Evolutionary conservation across 176 grass and related monocot genomes (phyloP).

Genomic region (Themeda triandra): DNA sequence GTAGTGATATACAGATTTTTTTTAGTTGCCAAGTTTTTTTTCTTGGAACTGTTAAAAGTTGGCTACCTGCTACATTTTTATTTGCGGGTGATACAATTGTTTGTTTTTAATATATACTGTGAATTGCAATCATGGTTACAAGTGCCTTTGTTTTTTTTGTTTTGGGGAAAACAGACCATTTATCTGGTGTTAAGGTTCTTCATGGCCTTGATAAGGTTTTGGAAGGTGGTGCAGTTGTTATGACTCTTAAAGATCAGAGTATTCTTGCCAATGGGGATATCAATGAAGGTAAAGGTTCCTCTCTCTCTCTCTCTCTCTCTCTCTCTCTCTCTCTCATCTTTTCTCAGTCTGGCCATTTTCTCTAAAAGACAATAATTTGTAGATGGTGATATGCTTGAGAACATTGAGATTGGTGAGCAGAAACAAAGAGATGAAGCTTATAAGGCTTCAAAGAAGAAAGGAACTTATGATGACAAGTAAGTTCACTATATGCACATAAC

Average conservation of each 20-base stretch:
- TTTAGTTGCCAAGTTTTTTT: background rate
- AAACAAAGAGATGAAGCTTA: conserved; percentile 79
- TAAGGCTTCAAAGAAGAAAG: conserved; percentile 77
- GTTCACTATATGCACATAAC: background rate
- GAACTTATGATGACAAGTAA: conserved; percentile 88
- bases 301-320: background rate
- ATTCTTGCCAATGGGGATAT: conserved; percentile 76
- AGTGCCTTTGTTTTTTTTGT: conserved; percentile 10
- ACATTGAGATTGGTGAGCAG: conserved; percentile 94
- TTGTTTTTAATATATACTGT: background rate
- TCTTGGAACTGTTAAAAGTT: background rate
- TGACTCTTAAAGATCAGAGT: conserved; percentile 94
- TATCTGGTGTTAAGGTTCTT: conserved; percentile 95
- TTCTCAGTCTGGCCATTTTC: conserved; percentile 19
- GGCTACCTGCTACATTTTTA: background rate
- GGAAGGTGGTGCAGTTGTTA: conserved; percentile 92
- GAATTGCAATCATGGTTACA: conserved; percentile 6
- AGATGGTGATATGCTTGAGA: conserved; percentile 92
- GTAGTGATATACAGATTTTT: conserved; percentile 29
- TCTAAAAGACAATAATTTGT: conserved; percentile 28
- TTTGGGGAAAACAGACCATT: conserved; percentile 47
- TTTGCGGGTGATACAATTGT: background rate
- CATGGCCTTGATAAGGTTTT: conserved; percentile 95
- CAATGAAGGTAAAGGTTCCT: conserved; percentile 66
- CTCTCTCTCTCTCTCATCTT: background rate